Evolutionary conservation across 495 filamentous ascomycete species (phyloP).

Genomic region (Choiromyces venosus): DNA sequence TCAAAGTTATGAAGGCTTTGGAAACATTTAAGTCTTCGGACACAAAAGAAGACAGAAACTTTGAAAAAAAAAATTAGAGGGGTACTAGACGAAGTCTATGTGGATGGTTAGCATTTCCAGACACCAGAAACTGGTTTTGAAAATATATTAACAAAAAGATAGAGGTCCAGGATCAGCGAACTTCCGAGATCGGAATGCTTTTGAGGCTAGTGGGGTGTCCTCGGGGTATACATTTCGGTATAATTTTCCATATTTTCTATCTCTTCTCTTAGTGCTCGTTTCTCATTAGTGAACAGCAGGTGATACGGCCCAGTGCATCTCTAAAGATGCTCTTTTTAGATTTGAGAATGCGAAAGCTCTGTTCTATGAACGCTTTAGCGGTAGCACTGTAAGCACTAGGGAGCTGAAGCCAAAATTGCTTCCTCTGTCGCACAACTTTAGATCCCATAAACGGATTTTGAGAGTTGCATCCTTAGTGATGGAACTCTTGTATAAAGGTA

Average conservation of each 20-base stretch:
- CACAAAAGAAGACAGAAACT: conserved; percentile 17
- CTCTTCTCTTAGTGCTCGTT: not conserved
- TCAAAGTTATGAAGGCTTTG: conserved; percentile 4
- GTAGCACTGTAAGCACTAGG: conserved; percentile 10
- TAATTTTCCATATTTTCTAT: too few species aligned
- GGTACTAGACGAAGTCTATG: conserved; percentile 46
- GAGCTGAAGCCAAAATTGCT: conserved; percentile 42
- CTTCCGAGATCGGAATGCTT: conserved; percentile 44
- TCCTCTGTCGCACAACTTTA: conserved; percentile 44
- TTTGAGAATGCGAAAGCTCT: conserved; percentile 47
- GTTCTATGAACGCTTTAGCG: conserved; percentile 43
- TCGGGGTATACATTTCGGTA: conserved; percentile 47
- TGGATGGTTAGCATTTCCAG: conserved; percentile 41
- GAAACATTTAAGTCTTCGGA: too few species aligned
- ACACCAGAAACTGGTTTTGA: not conserved
- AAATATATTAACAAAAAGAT: not conserved
- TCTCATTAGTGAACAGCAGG: conserved; percentile 38
- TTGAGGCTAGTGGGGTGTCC: conserved; percentile 43
- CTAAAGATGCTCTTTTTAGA: conserved; percentile 46
- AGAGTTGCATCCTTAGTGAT: too few species aligned
- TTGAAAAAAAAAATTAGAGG: conserved; percentile 18
- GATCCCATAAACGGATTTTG: conserved; percentile 48
- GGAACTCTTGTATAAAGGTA: too few species aligned
- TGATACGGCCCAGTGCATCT: conserved; percentile 49
- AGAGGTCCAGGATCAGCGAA: conserved; percentile 48